These are phyloP conservation scores for Ascodesmis nigricans DNA, from an alignment of 495 filamentous ascomycete genomes.

Conservation along the genomic window DNA sequence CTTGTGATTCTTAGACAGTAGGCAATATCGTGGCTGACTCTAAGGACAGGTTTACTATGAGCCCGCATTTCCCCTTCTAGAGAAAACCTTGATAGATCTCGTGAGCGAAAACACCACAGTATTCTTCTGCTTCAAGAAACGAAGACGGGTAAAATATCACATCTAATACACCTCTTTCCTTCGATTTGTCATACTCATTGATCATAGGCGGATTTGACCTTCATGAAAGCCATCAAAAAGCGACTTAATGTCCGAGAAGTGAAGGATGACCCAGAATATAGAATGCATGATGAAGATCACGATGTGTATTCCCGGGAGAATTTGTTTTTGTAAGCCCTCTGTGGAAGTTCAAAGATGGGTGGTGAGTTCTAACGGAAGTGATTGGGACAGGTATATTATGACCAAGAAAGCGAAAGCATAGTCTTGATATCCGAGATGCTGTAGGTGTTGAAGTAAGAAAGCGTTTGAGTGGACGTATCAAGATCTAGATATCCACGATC, in stretches of 20 bases:
- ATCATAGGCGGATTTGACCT: slow-evolving; percentile 27
- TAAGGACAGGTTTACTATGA: slow-evolving; percentile 55
- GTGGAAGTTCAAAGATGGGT: background rate
- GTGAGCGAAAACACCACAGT: slow-evolving; percentile 34
- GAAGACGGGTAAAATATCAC: slow-evolving; percentile 34
- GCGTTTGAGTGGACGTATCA: too few relatives aligned
- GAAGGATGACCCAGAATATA: slow-evolving; percentile 25
- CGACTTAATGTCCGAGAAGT: slow-evolving; percentile 26
- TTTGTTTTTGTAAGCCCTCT: slow-evolving; percentile 25
- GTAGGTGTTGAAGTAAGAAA: too few relatives aligned
- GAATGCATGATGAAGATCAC: slow-evolving; percentile 25
- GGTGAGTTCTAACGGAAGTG: slow-evolving; percentile 5
- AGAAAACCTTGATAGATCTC: slow-evolving; percentile 42
- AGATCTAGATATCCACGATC: too few relatives aligned
- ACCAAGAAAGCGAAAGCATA: slow-evolving; percentile 17
- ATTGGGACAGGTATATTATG: slow-evolving; percentile 18
- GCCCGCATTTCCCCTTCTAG: slow-evolving; percentile 70
- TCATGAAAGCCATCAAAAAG: slow-evolving; percentile 28
- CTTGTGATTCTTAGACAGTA: too few relatives aligned
- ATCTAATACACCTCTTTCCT: background rate
- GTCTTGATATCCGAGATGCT: too few relatives aligned
- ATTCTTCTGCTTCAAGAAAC: slow-evolving; percentile 90
- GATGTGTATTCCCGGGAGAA: slow-evolving; percentile 25
- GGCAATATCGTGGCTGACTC: too few relatives aligned
- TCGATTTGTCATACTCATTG: slow-evolving; percentile 4